Evolutionary conservation across 495 filamentous ascomycete species (phyloP).

Genomic region (Penicillium longicatenatum): DNA sequence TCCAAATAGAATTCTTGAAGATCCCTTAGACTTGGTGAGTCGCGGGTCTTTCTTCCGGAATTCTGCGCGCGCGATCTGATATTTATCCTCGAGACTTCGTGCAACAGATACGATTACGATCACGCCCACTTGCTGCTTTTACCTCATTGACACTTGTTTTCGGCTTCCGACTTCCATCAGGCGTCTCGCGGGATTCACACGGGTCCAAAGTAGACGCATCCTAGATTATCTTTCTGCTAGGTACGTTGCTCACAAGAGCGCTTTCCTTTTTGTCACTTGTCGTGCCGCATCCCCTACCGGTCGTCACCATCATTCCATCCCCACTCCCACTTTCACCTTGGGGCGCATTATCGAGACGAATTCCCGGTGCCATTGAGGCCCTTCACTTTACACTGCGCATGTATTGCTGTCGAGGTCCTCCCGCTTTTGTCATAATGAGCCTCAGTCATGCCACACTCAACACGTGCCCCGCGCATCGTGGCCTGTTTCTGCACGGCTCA

Average conservation of each 20-base stretch:
- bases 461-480: conserved; percentile 15
- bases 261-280: conserved; percentile 1
- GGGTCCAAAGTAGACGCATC: conserved; percentile 11
- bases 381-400: neutral
- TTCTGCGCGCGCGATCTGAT: conserved; percentile 1
- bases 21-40: conserved; percentile 31
- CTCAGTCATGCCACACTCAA: conserved; percentile 29
- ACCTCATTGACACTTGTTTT: conserved; percentile 5
- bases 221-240: conserved; percentile 10
- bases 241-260: conserved; percentile 10
- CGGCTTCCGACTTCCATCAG: conserved; percentile 2
- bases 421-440: conserved; percentile 20
- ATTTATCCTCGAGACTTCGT: neutral
- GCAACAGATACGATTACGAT: conserved; percentile 30
- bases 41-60: neutral
- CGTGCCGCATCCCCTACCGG: neutral
- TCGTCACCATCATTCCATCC: neutral
- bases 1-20: conserved; percentile 18
- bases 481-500: conserved; percentile 3
- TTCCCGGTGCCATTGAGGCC: conserved; percentile 1
- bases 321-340: neutral
- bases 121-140: conserved; percentile 10
- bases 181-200: conserved; percentile 10
- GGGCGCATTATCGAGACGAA: neutral
- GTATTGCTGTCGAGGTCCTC: conserved; percentile 1